Percentiles rank a stretch among this genome's conserved stretches.
phyloP scores from a whole-genome alignment of 805 yeast species.

The Wickerhamomyces chambardii region DNA sequence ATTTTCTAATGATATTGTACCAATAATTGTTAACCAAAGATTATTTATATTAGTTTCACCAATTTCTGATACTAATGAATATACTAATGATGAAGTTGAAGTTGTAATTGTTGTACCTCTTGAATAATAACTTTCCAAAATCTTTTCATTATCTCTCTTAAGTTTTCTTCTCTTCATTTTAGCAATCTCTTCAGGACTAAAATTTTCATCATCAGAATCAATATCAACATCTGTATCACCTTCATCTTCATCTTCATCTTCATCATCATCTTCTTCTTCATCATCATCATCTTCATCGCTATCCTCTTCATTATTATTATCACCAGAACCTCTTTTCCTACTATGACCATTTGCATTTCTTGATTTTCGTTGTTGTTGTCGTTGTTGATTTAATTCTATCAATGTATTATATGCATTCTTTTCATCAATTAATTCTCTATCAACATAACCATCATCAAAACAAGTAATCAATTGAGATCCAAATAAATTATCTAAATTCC shows the following conservation, averaged over 20 bases:
- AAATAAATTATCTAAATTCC: constrained; percentile 90
- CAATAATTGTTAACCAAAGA: constrained; percentile 85
- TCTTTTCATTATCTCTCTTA: constrained; percentile 38
- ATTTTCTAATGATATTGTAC: constrained; percentile 73
- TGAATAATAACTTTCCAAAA: constrained; percentile 67
- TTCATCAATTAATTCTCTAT: constrained; percentile 46
- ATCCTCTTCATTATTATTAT: constrained; percentile 20
- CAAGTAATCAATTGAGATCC: constrained; percentile 74
- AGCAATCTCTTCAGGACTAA: constrained; percentile 10
- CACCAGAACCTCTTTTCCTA: constrained; percentile 26
- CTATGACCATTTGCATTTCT: constrained; percentile 22
- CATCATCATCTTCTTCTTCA: constrained; percentile 21
- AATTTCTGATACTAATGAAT: constrained; percentile 68
- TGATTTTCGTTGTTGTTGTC: no score
- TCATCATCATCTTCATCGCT: constrained; percentile 21
- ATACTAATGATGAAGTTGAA: constrained; percentile 71
- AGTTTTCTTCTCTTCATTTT: constrained; percentile 30
- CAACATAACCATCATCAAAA: constrained; percentile 79
- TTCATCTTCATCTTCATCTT: constrained; percentile 19
- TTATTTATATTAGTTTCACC: constrained; percentile 68
- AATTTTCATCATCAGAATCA: constrained; percentile 15
- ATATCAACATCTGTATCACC: constrained; percentile 13
- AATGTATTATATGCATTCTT: constrained; percentile 52
- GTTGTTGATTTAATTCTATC: constrained; percentile 22
- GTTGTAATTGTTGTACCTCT: constrained; percentile 75